Evolutionary conservation across 2,329 filamentous ascomycete species (phyloP), one percentile per base, ranked within the genome.

Genomic region (Amauroascus niger): DNA sequence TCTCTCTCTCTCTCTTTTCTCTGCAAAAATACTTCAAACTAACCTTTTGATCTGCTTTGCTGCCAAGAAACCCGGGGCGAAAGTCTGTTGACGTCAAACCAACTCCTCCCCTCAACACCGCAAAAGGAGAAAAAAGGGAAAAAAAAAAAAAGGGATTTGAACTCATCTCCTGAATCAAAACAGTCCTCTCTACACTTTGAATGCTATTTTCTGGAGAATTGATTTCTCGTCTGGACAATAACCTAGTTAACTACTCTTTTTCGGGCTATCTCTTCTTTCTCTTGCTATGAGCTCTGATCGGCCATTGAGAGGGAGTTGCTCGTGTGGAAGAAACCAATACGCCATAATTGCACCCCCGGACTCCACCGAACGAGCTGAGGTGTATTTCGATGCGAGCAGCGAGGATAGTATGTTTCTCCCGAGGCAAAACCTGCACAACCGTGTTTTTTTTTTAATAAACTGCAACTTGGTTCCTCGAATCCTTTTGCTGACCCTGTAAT

Each of bases 301-400:
- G 24, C 28, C 43, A 11, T 53, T 60, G 20, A 46, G 51, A 43
- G 58, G 58, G 20, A 45, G 46, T 24, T 95, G 90, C 73, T 83
- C 85, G 51, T 96, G 90, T 69, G 88, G 89, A 54, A 82, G 90
- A 57, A 95, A 93, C 65, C 79, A 83, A 65, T 95, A 95, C 71
- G 76, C 82, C 55, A 81, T 95, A 60, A 71, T 80, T 44, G 76
- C 91, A 22, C 88, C 88, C 1, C 67, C 74, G 18, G 70, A 76
- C 61, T 73, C 78, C 39, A 69, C 73, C 37, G 72, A 81, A 32
- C 71, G 77, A 49, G 81, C 83, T 14, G 78, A 82, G 60, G 81
- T 94, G 20, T 79, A 88, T 58, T 93, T 95, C 66, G 84, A 88
- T 68, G 82, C 83, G 35, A 79, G 81, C 55, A 74, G 76, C 53